Evolutionary conservation across 208 protist genomes (phyloP).

Genomic region (Crithidia bombi): DNA sequence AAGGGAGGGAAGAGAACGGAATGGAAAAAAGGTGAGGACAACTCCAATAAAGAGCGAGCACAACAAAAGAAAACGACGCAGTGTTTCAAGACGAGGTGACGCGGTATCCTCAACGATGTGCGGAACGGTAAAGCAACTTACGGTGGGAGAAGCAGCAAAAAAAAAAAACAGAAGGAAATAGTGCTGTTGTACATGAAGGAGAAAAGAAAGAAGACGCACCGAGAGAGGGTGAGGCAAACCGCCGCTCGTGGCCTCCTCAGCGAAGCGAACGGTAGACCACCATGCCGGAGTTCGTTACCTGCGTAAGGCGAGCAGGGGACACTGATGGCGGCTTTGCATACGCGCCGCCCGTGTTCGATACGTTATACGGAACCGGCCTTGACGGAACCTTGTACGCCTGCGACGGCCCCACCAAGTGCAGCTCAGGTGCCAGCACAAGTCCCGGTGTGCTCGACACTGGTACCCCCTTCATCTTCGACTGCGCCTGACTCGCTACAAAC

Average conservation of each 20-base stretch:
- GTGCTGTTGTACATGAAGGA: neutral
- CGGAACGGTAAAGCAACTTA: too few species aligned
- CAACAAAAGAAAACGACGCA: too few species aligned
- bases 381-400: slow-evolving; percentile 57
- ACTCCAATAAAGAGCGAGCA: too few species aligned
- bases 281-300: slow-evolving; percentile 73
- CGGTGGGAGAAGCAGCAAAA: neutral
- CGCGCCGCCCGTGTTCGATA: slow-evolving; percentile 8
- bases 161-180: neutral
- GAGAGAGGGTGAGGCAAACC: too few species aligned
- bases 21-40: too few species aligned
- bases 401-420: slow-evolving; percentile 57
- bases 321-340: slow-evolving; percentile 4
- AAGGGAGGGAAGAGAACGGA: too few species aligned
- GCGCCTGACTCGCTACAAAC: slow-evolving; percentile 61
- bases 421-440: slow-evolving; percentile 71
- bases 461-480: slow-evolving; percentile 57
- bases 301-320: slow-evolving; percentile 34
- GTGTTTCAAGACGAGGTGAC: too few species aligned
- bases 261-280: slow-evolving; percentile 56
- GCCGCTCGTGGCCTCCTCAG: neutral
- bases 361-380: slow-evolving; percentile 74
- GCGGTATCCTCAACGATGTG: too few species aligned
- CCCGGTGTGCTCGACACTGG: slow-evolving; percentile 58
- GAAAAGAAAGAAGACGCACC: neutral